Percentiles rank a stretch among this genome's conserved stretches.
Conservation (phyloP, 169 alveolate species). For the Babesia sp. region DNA sequence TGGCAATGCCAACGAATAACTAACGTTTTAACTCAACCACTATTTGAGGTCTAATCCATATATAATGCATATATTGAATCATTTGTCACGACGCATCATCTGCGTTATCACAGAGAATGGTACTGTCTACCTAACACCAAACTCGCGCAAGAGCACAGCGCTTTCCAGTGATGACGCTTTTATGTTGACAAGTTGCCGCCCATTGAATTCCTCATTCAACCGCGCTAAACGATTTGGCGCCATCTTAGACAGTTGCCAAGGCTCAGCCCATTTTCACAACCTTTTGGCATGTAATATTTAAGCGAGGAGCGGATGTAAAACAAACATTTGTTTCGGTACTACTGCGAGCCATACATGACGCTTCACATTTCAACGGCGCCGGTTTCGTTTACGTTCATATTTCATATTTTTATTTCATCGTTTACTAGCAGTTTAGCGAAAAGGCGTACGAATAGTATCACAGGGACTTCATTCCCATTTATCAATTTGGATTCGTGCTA, state of each 20-base stretch:
- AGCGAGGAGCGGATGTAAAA: slow-evolving; percentile 15
- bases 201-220: neutral
- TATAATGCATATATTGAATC: no score
- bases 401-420: no score
- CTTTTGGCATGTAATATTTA: slow-evolving; percentile 13
- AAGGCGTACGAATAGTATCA: no score
- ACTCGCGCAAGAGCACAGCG: no score
- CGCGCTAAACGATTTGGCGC: neutral
- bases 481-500: neutral
- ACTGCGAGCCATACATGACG: slow-evolving; percentile 5
- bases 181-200: slow-evolving; percentile 1
- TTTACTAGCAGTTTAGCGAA: neutral
- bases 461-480: no score
- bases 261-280: slow-evolving; percentile 10
- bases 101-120: no score
- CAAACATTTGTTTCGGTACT: slow-evolving; percentile 1
- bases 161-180: no score
- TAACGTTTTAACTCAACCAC: no score
- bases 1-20: no score
- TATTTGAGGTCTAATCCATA: no score
- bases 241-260: slow-evolving; percentile 5
- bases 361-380: neutral
- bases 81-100: no score
- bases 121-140: no score
- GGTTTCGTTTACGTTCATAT: neutral